Evolutionary conservation across 1,139 yeast genomes (phyloP), one percentile per base, ranked within the genome.

Genomic region (Protomyces lactucae-debilis): DNA sequence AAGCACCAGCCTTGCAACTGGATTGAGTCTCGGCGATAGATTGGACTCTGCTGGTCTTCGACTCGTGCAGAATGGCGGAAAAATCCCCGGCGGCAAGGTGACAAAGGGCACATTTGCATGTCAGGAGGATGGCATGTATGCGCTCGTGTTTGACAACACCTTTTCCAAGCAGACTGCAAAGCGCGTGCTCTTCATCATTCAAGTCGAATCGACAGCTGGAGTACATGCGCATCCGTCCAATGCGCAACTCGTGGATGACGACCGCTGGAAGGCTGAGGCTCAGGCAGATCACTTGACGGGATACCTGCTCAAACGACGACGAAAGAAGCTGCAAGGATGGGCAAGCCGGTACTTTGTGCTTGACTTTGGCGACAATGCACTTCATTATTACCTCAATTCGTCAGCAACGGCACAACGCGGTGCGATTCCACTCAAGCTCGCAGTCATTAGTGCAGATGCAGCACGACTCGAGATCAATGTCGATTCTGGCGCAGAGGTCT

Each of bases 401-500:
- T 83, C 84, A 67, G 79, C 85, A 6, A 80, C 84, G 65, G 84
- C 86, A 67, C 81, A 90, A 67, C 82, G 98, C 66, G 99, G 99
- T 63, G 93, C 90, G 71, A 91, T 93, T 90, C 95, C 95, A 23
- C 84, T 93, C 56, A 84, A 83, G 63, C 82, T 87, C 57, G 85
- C 96, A 9, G 88, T 88, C 32, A 84, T 93, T 2, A 84, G 95
- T 66, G 97, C 96, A 1, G 86, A 87, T 70, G 80, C 84, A 37
- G 82, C 82, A 64, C 83, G 83, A 35, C 77, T 84, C 61, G 88
- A 88, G 70, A 85, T 93, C 57, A 86, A 87, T 63, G 82, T 93
- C 68, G 98, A 93, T 74, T 90, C 97, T 0, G 99, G 99, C 1
- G 86, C 93, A 85, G 99, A 93, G 73, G 85, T 89, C 16, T 93